Evolutionary conservation across 345 rosid species (phyloP).

Genomic region (Tarenaya hassleriana): DNA sequence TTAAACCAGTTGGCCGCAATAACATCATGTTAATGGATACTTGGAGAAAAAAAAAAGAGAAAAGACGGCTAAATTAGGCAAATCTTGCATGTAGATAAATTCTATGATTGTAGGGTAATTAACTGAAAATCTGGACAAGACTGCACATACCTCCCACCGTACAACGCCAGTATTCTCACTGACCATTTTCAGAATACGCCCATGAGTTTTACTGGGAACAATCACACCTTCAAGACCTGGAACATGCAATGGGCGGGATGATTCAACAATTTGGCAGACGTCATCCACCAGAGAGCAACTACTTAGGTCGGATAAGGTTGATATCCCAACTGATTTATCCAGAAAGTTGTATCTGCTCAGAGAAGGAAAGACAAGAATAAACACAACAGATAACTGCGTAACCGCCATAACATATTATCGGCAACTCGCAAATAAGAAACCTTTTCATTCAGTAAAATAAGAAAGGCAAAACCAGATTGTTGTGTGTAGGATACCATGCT

Average conservation of each 20-base stretch:
- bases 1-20: conserved; percentile 7
- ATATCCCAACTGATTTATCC: conserved; percentile 78
- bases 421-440: conserved; percentile 11
- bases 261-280: conserved; percentile 58
- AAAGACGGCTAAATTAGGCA: conserved; percentile 1
- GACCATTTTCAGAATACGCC: conserved; percentile 55
- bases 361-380: neutral
- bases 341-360: conserved; percentile 75
- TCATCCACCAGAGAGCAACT: conserved; percentile 45
- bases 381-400: conserved; percentile 11
- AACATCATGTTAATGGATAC: neutral
- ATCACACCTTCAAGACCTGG: conserved; percentile 76
- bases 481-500: conserved; percentile 11
- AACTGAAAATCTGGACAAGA: conserved; percentile 3
- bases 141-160: conserved; percentile 84
- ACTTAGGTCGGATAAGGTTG: conserved; percentile 64
- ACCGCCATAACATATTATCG: conserved; percentile 6
- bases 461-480: conserved; percentile 15
- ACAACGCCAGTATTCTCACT: conserved; percentile 67
- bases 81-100: neutral
- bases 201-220: conserved; percentile 72
- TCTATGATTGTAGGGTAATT: neutral
- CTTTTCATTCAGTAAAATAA: neutral
- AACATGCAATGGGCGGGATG: conserved; percentile 48
- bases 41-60: too few relatives aligned